These are phyloP conservation scores for Alternaria novae-zelandiae DNA, from an alignment of 2,329 filamentous ascomycete species.

Conservation along the genomic window DNA sequence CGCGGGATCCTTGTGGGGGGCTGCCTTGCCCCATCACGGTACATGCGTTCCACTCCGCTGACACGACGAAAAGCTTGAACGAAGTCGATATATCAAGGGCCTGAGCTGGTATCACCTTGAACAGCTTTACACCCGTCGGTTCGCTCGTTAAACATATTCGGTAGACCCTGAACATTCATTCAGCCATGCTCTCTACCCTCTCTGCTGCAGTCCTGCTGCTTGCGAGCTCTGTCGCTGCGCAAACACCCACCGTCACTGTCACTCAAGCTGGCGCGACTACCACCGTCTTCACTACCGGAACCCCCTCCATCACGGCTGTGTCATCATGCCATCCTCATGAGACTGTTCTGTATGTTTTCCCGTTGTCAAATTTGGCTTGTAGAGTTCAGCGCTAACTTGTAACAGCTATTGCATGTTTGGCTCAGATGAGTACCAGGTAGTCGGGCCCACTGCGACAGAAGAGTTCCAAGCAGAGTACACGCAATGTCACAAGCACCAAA, in stretches of 20 bases:
- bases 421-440: constrained; percentile 52
- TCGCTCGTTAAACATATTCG: background rate
- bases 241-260: constrained; percentile 16
- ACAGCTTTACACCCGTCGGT: background rate
- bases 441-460: constrained; percentile 61
- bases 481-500: constrained; percentile 68
- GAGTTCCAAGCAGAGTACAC: constrained; percentile 67
- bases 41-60: constrained; percentile 12
- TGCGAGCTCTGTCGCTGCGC: constrained; percentile 21
- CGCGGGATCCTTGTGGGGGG: constrained; percentile 1
- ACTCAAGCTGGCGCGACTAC: constrained; percentile 6
- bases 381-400: constrained; percentile 14
- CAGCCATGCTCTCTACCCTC: background rate
- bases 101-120: constrained; percentile 10
- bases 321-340: constrained; percentile 62
- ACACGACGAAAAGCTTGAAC: constrained; percentile 1
- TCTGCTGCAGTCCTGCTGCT: constrained; percentile 10
- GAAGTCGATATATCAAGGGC: constrained; percentile 27
- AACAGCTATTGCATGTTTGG: constrained; percentile 54
- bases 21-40: constrained; percentile 22
- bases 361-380: background rate
- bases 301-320: constrained; percentile 52
- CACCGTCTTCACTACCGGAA: constrained; percentile 6
- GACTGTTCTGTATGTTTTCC: constrained; percentile 48
- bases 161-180: constrained; percentile 20